phyloP scores from a whole-genome alignment of 768 basidiomycete genomes.

The Tulasnella sp. region DNA sequence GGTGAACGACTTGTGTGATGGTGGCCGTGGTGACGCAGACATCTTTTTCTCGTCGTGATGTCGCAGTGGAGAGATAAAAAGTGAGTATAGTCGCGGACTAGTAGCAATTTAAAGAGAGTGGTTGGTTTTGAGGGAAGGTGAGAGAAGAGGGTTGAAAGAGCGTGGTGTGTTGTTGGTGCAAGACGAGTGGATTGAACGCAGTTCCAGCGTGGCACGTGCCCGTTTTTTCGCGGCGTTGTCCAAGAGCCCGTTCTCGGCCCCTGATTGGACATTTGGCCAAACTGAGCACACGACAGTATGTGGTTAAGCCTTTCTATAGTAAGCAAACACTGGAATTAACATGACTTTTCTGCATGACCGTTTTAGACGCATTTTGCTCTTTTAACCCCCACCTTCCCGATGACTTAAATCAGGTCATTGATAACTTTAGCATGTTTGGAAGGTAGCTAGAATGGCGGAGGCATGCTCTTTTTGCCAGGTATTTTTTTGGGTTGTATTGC shows the following conservation, averaged over 20 bases:
- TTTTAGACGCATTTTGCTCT: too few relatives aligned
- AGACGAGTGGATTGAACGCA: constrained; percentile 1
- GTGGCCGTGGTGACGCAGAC: not conserved
- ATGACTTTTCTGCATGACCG: too few relatives aligned
- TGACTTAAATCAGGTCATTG: too few relatives aligned
- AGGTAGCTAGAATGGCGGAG: too few relatives aligned
- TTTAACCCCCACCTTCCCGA: too few relatives aligned
- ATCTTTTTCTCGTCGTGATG: not conserved
- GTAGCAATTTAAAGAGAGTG: not conserved
- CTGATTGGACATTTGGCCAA: not conserved
- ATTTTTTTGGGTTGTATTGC: too few relatives aligned
- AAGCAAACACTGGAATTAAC: too few relatives aligned
- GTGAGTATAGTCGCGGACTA: not conserved
- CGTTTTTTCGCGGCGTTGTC: not conserved
- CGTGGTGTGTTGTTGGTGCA: not conserved
- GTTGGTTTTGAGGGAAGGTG: not conserved
- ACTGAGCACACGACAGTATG: not conserved
- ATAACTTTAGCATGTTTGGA: too few relatives aligned
- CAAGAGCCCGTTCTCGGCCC: not conserved
- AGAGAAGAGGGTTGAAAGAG: not conserved
- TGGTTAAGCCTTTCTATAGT: too few relatives aligned
- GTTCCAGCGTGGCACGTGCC: constrained; percentile 14
- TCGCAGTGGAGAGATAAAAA: not conserved
- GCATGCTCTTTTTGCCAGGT: too few relatives aligned
- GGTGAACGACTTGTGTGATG: constrained; percentile 27